Evolutionary conservation across 805 yeast genomes (phyloP), one percentile per base, ranked within the genome.

Genomic region (Lachancea dasiensis): DNA sequence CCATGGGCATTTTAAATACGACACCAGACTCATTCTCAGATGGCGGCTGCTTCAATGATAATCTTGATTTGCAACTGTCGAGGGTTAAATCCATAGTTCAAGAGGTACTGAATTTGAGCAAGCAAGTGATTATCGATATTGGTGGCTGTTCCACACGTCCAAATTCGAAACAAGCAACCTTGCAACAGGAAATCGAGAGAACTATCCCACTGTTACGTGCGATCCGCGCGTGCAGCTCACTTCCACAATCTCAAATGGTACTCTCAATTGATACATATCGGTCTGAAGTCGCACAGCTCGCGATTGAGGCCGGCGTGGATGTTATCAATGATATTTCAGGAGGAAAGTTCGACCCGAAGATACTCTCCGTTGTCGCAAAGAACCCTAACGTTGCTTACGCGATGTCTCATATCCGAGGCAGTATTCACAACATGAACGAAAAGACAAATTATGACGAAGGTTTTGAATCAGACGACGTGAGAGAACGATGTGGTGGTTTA

Each of bases 111-210:
- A 67, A 69, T 19, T 31, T 54, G 13, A 50, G 46, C 30, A 51
- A 54, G 3, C 32, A 24, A 13, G 34, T 61, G 8, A 83, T 92
- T 21, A 68, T 92, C 26, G 98, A 92, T 58, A 72, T 92, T 38
- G 98, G 98, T 6, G 98, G 98, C 2, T 85, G 86, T 40, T 86
- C 96, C 1, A 92, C 98, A 0, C 72, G 94, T 35, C 98, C 98
- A 0, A 86, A 86, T 1, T 76, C 94, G 1, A 51, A 47, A 1
- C 85, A 76, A 38, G 79, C 82, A 0, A 51, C 72, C 2, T 70
- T 58, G 15, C 72, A 71, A n/a, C 89, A 75, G 39, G 98, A 92
- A 56, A 49, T 83, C 32, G 51, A 50, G 3, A 63, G 97, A 29
- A 81, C 89, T 1, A 56, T 85, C 5, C 92, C 92, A 0, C 72